These are phyloP conservation scores for Cladophialophora yegresii DNA, from an alignment of 2,329 filamentous ascomycete genomes.

Conservation along the genomic window DNA sequence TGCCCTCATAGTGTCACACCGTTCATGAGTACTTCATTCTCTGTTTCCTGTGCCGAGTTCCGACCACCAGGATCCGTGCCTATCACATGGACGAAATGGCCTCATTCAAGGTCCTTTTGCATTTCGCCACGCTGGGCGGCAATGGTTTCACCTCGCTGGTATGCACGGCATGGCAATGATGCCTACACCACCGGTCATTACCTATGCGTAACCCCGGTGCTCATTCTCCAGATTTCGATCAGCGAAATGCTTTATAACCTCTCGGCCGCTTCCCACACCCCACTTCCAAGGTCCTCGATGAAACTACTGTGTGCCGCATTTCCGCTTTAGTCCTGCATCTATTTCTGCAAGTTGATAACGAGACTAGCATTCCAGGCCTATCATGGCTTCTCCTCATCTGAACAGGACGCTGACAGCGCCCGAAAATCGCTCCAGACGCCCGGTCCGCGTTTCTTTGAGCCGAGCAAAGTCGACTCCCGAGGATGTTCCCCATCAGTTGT, in stretches of 20 bases:
- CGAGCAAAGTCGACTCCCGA: constrained; percentile 28
- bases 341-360: constrained; percentile 7
- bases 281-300: background rate
- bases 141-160: background rate
- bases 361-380: constrained; percentile 3
- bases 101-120: background rate
- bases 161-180: background rate
- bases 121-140: background rate
- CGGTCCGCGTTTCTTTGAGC: constrained; percentile 20
- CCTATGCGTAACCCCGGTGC: constrained; percentile 7
- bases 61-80: background rate
- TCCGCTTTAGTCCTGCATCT: constrained; percentile 5
- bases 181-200: constrained; percentile 1
- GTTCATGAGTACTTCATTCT: background rate
- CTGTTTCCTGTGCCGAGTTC: constrained; percentile 13
- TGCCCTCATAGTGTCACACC: background rate
- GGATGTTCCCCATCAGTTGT: constrained; percentile 27
- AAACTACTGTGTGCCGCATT: constrained; percentile 5
- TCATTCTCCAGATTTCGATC: constrained; percentile 5
- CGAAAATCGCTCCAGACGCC: constrained; percentile 20
- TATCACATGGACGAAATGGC: background rate
- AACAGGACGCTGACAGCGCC: constrained; percentile 28
- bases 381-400: constrained; percentile 16
- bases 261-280: constrained; percentile 8
- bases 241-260: constrained; percentile 5